Base-by-base conservation (phyloP, 768 basidiomycete species). In the Boletus vinaceobasis region DNA sequence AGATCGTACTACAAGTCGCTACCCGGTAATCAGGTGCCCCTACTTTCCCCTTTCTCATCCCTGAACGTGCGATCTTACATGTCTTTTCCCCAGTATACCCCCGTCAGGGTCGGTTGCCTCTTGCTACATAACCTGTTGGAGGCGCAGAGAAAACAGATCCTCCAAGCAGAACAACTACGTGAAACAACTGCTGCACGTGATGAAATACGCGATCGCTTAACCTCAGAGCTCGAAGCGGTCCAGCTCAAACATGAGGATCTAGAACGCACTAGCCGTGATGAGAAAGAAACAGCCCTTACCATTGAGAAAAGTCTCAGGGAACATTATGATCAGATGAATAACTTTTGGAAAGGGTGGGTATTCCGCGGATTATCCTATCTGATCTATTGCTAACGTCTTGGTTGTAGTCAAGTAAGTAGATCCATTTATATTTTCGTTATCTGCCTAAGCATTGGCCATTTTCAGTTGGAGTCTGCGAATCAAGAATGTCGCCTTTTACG, bases 221-320 rank as follows among this genome's bases (percentile, higher is more conserved):
- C 65, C 49, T 59, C 64, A 21, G 69, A 74, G 57, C 63, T 72
- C 10, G 69, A 79, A 61, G 73, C 73, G 54, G 65, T 59, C 17
- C 73, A 72, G 11, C 61, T 75, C 42, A 75, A 75, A 64, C 71
- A 77, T 40, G 71, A 77, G 31, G 76, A 78, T 11, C 56, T 78
- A 39, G 65, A 73, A 39, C 67, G 72, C 36, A 67, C 67, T 47
- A 75, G 75, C 27, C 72, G 71, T 26, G 76, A 77, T 44, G 85
- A 85, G 64, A 77, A 73, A 58, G 78, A 84, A 23, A 74, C 75
- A 3, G 77, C 83, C 8, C 65, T 79, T 40, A 74, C 72, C 10
- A 74, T 80, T 35, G 82, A 85, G 73, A 76, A 67, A 52, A 79
- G 71, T 60, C 72, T 87, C 58, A 75, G 80, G 57, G 78, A 81